Evolutionary conservation across 495 filamentous ascomycete species (phyloP).

Genomic region (Xylaria scruposa): DNA sequence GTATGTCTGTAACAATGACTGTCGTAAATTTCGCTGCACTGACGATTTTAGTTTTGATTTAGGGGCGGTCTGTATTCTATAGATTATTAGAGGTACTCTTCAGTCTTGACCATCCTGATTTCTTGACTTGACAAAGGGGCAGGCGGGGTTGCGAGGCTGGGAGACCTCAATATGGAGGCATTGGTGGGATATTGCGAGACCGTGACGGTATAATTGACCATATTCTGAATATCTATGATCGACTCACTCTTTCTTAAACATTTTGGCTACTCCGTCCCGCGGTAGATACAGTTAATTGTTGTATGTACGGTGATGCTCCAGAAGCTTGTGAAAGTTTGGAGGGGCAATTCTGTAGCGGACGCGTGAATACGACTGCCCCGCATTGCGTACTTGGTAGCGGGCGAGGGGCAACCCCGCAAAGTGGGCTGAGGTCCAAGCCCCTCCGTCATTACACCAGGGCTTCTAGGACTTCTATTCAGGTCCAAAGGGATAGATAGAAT

Average conservation of each 20-base stretch:
- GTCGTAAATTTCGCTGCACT: constrained; percentile 83
- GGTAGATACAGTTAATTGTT: constrained; percentile 10
- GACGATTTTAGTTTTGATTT: constrained; percentile 98
- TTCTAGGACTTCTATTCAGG: neutral
- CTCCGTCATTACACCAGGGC: neutral
- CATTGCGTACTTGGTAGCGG: constrained; percentile 33
- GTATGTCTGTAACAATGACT: constrained; percentile 81
- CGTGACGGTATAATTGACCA: neutral
- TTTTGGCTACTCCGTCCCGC: constrained; percentile 47
- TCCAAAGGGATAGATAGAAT: neutral
- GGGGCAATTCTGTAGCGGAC: constrained; percentile 33
- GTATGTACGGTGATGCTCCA: constrained; percentile 16
- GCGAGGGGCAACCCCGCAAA: constrained; percentile 34
- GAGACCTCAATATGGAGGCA: neutral
- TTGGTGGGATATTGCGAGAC: constrained; percentile 32
- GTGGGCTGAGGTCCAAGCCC: neutral
- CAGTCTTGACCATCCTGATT: neutral
- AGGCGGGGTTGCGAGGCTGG: constrained; percentile 18
- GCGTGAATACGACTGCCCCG: constrained; percentile 21
- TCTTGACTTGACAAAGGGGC: neutral
- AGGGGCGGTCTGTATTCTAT: constrained; percentile 68
- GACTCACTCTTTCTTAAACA: constrained; percentile 93
- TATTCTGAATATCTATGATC: neutral
- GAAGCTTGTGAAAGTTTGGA: constrained; percentile 46
- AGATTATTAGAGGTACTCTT: neutral